Percentiles rank a stretch among this genome's conserved stretches.
These are phyloP conservation scores for Astrocystis sublimbata DNA, from an alignment of 495 filamentous ascomycete species.

Conservation along the genomic window DNA sequence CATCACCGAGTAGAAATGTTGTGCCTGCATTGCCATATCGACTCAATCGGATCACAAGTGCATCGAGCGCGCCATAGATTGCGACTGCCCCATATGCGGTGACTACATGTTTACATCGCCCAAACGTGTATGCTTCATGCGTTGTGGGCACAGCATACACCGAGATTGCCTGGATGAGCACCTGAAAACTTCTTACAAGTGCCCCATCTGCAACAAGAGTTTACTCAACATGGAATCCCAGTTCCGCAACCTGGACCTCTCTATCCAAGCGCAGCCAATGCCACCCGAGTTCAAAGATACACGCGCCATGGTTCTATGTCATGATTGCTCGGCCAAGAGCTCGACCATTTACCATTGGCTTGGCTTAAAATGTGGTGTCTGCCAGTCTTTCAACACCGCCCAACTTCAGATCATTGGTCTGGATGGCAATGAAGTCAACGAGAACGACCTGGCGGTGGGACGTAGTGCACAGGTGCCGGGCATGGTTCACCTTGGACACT, in stretches of 20 bases:
- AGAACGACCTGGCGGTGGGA: conserved; percentile 32
- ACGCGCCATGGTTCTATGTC: conserved; percentile 81
- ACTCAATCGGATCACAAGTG: conserved; percentile 80
- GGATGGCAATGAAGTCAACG: conserved; percentile 32
- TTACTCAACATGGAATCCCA: conserved; percentile 96
- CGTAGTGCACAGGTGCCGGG: conserved; percentile 30
- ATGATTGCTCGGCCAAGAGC: conserved; percentile 88
- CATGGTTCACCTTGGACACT: conserved; percentile 14
- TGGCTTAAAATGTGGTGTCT: conserved; percentile 84
- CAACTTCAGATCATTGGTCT: conserved; percentile 60
- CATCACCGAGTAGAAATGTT: conserved; percentile 63
- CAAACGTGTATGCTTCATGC: conserved; percentile 86
- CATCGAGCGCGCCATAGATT: conserved; percentile 91
- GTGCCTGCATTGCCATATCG: conserved; percentile 85
- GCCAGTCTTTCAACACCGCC: conserved; percentile 81
- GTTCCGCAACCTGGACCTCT: conserved; percentile 83
- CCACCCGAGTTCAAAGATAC: conserved; percentile 78
- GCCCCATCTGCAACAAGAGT: conserved; percentile 90
- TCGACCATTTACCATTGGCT: conserved; percentile 91
- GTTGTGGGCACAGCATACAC: conserved; percentile 95
- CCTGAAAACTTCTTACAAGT: conserved; percentile 85
- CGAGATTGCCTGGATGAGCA: conserved; percentile 80
- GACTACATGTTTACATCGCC: conserved; percentile 98
- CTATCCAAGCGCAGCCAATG: conserved; percentile 89
- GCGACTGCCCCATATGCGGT: conserved; percentile 96